Evolutionary conservation across 495 filamentous ascomycete species (phyloP), one percentile per base, ranked within the genome.

Genomic region (Neurospora sp.): DNA sequence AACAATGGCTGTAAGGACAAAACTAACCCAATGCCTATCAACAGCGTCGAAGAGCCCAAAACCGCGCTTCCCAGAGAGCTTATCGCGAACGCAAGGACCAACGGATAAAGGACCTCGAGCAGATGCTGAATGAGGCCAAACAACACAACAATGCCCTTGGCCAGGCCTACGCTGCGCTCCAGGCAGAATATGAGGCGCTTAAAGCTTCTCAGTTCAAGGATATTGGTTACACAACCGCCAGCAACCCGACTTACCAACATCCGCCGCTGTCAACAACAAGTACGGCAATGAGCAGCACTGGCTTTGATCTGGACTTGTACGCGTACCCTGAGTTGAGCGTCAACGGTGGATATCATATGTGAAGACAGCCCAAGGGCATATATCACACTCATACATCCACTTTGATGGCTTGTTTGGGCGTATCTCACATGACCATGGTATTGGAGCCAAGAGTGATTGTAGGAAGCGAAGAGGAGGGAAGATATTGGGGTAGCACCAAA

Each of bases 11-110:
- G 22, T 31, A 14, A 18, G 22, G 14, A 31, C 35, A 37, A 31
- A 45, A 59, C 61, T 61, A 20, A 71, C 69, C 12, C 20, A 68
- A 7, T 38, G n/a, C 14, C 16, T 40, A 20, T 45, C 61, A 69
- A 41, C 76, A 89, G 87, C 82, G 87, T 18, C 85, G 87, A 71
- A 82, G 87, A 75, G 87, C 86, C 22, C 87, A 89, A 77, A 89
- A 89, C 74, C 83, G 87, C 61, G 86, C 85, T 72, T 88, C 87
- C 4, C 93, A 96, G 80, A 85, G 92, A 76, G 92, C 92, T 39
- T 96, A 94, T 76, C 91, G 93, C 68, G 92, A 94, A 81, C 88
- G 93, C 72, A 96, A 96, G 80, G 93, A 96, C 77, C 88, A 91
- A 53, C 89, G 92, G 73, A 92, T 94, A 71, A 89, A 89, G 78